Base-by-base conservation (phyloP, 2,329 filamentous ascomycete genomes). In the Neopestalotiopsis sp. region DNA sequence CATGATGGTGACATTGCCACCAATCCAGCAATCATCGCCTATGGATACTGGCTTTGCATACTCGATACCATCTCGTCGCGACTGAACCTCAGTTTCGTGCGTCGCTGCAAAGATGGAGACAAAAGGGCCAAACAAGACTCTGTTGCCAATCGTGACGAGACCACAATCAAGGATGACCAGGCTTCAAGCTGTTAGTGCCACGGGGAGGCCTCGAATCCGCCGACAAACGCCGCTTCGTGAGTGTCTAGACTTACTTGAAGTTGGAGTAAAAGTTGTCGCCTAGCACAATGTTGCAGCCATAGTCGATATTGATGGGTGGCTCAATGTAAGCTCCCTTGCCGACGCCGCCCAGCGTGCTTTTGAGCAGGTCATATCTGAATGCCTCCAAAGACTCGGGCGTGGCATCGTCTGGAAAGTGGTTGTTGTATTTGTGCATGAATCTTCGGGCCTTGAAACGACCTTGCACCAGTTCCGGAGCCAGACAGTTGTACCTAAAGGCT, bases 161-260 rank as follows among this genome's bases (percentile, higher is more conserved):
- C 89, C 92, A n/a, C 90, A 94, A 76, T 95, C 93, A 14, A 94
- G 82, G 69, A 94, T 90, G 2, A 89, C 88, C 67, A 86, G 76
- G 69, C 83, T 85, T n/a, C 17, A 30, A 65, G 1, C 17, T 40
- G n/a, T 62, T 20, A 20, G 59, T 32, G 24, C 9, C 75, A 72
- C 56, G 65, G 60, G 6, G 63, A 69, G 63, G 30, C 17, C 70
- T 67, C 56, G 58, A 63, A 45, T 42, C 69, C 62, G 9, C 13
- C 1, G 42, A 34, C 38, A 34, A 45, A 10, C 59, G 63, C 24
- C 66, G 68, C 69, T 3, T 38, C 30, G 64, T n/a, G n/a, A 10
- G 10, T 9, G 57, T 24, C 30, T 28, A 30, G 13, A 65, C 75
- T n/a, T 67, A 82, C 80, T 86, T 86, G 76, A 89, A 89, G 72